phyloP scores from a whole-genome alignment of 2,329 filamentous ascomycete genomes.

The Fusarium phyllophilum region DNA sequence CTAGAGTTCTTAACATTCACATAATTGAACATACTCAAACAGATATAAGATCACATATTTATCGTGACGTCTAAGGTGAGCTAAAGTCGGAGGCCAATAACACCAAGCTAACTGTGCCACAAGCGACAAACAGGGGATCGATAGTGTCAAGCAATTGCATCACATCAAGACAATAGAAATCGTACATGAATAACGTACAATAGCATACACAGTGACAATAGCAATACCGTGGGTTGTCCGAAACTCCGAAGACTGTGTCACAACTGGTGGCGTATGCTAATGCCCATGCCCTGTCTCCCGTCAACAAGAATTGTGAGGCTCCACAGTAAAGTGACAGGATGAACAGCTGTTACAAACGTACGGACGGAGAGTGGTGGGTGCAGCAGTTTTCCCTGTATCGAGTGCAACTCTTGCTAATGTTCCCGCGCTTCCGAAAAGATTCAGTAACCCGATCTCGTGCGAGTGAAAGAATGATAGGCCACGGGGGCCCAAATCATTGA shows the following conservation, averaged over 20 bases:
- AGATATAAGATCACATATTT: background rate
- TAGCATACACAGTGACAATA: background rate
- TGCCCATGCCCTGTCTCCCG: background rate
- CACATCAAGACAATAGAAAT: background rate
- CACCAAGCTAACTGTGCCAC: background rate
- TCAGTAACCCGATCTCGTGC: constrained; percentile 34
- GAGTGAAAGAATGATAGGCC: constrained; percentile 20
- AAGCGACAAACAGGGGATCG: background rate
- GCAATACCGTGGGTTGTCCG: constrained; percentile 27
- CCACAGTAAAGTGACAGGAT: constrained; percentile 32
- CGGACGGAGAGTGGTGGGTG: constrained; percentile 2
- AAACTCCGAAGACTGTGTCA: constrained; percentile 37
- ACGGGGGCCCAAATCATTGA: background rate
- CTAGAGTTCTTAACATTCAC: too few relatives aligned
- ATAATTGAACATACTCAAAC: too few relatives aligned
- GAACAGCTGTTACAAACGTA: constrained; percentile 35
- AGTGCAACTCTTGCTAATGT: constrained; percentile 10
- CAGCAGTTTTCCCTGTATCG: background rate
- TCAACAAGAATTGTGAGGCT: constrained; percentile 11
- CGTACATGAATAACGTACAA: background rate
- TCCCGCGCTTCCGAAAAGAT: constrained; percentile 24
- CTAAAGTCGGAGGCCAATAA: background rate
- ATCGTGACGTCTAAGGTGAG: background rate
- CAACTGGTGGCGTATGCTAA: constrained; percentile 37
- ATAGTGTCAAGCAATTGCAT: background rate